Evolutionary conservation across 2,329 filamentous ascomycete species (phyloP), one percentile per base, ranked within the genome.

Genomic region (Fusarium zealandicum): DNA sequence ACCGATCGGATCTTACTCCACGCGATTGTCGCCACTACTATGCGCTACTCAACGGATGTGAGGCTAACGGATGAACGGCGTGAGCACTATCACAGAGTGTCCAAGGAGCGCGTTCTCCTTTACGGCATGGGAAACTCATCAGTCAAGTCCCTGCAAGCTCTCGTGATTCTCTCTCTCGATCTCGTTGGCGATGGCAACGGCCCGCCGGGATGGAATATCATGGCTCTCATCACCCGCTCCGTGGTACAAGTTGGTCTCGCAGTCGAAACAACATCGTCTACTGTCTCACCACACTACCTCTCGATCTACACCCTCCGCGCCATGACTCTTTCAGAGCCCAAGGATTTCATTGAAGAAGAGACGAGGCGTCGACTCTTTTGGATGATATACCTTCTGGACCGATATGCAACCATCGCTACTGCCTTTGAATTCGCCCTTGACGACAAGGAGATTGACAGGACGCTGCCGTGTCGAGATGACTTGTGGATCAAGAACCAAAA

Each of bases 391-490:
- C 76, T 96, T 11, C 80, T 97, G 6, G 93, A 97, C 70, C 83
- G 93, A 42, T 96, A 96, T 69, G 92, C 92, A 1, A 96, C 92
- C 1, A 88, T 96, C 50, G 89, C 92, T 1, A 96, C 93, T 0
- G 92, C 93, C 0, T 96, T 96, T 64, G 92, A 96, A 65, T 96
- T 96, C 70, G 90, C 91, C 1, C 76, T 97, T 14, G 88, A 93
- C 63, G 92, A 96, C 67, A 90, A 89, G 69, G 92, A 96, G 68
- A 93, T 96, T 37, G 92, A 96, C 69, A 85, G 93, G 18, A 90
- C 86, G 42, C 77, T 97, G 7, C 93, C 93, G 2, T 97, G 93
- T 68, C 87, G 91, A 35, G 92, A 96, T 63, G 90, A 96, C 64
- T 79, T 93, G 4, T 96, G 92, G 81, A 82, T 89, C 47, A 90